phyloP scores from a whole-genome alignment of 208 protist species.

The Vickermania spadyakhi region DNA sequence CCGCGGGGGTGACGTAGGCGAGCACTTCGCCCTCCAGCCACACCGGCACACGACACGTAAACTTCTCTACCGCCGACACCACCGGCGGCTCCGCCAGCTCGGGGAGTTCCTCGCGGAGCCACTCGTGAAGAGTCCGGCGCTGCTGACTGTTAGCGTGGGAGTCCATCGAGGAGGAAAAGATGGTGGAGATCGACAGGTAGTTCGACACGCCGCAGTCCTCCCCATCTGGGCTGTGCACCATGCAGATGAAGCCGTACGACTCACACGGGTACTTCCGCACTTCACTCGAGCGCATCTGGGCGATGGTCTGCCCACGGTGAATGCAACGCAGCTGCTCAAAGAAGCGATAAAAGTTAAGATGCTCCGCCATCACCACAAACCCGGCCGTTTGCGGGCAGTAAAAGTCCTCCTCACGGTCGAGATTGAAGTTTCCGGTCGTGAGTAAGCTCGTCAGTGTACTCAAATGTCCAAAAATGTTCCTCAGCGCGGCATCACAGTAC shows the following conservation, averaged over 20 bases:
- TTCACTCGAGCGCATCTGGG: conserved; percentile 96
- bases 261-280: conserved; percentile 99
- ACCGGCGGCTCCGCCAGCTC: background rate
- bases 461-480: conserved; percentile 31
- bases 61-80: conserved; percentile 25
- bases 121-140: conserved; percentile 21
- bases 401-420: conserved; percentile 84
- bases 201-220: conserved; percentile 99
- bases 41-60: conserved; percentile 74
- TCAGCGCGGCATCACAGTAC: conserved; percentile 36
- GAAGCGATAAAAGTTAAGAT: conserved; percentile 99
- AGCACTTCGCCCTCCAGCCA: conserved; percentile 89
- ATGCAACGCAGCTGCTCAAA: conserved; percentile 98
- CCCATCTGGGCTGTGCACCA: conserved; percentile 99
- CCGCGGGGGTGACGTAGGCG: conserved; percentile 63
- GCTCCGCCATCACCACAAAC: conserved; percentile 97
- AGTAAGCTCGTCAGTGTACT: conserved; percentile 55
- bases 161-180: conserved; percentile 45
- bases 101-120: conserved; percentile 33
- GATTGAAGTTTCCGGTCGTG: conserved; percentile 74
- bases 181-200: conserved; percentile 92
- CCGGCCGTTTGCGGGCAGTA: conserved; percentile 89
- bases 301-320: conserved; percentile 98
- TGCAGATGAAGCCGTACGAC: conserved; percentile 99
- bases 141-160: conserved; percentile 9